Evolutionary conservation across 805 yeast species (phyloP).

Genomic region (Saturnispora diversa): DNA sequence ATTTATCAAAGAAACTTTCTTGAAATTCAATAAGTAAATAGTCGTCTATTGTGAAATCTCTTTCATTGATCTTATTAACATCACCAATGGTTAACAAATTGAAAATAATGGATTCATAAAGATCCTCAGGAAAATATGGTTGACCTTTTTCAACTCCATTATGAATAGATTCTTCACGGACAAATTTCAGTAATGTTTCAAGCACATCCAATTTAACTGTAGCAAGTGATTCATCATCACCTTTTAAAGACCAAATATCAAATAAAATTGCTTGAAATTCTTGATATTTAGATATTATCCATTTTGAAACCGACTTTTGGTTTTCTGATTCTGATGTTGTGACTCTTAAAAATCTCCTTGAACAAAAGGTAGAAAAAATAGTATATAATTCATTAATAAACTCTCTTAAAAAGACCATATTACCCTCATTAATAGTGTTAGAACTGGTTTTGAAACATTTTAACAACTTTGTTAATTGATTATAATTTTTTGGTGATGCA

Average conservation of each 20-base stretch:
- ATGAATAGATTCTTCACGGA: conserved; percentile 47
- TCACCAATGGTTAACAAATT: conserved; percentile 29
- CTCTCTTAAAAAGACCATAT: conserved; percentile 27
- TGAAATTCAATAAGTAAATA: conserved; percentile 41
- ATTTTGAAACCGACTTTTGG: conserved; percentile 45
- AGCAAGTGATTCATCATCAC: conserved; percentile 31
- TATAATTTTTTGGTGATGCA: conserved; percentile 43
- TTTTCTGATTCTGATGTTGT: conserved; percentile 32
- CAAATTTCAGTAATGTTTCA: conserved; percentile 48
- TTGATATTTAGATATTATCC: conserved; percentile 57
- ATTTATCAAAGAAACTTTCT: conserved; percentile 43
- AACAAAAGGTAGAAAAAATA: conserved; percentile 42
- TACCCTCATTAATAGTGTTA: conserved; percentile 19
- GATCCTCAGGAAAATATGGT: conserved; percentile 53
- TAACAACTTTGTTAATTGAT: conserved; percentile 44
- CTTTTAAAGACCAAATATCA: conserved; percentile 32
- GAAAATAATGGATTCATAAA: conserved; percentile 37
- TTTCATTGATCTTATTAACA: conserved; percentile 31
- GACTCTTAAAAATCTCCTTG: conserved; percentile 33
- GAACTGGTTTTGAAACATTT: conserved; percentile 29
- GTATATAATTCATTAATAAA: conserved; percentile 36
- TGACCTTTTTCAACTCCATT: conserved; percentile 44
- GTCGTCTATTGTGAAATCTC: conserved; percentile 40
- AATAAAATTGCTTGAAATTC: conserved; percentile 41
- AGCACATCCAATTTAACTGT: conserved; percentile 45